Evolutionary conservation across 2,329 filamentous ascomycete genomes (phyloP).

Genomic region (Aureobasidium sp.): DNA sequence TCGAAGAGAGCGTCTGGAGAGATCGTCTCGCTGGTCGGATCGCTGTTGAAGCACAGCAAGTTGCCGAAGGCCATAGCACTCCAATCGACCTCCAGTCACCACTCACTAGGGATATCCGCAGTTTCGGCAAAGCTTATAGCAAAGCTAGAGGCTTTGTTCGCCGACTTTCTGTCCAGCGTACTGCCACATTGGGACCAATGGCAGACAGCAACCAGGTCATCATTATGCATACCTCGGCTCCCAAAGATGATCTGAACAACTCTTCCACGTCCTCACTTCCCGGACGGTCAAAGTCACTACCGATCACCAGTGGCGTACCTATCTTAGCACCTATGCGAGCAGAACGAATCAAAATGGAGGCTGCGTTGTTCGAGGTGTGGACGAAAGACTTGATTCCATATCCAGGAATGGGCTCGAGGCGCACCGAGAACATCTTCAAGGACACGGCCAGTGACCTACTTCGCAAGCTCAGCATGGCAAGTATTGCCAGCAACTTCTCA

Average conservation of each 20-base stretch:
- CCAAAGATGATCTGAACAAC: constrained; percentile 46
- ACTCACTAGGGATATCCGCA: constrained; percentile 63
- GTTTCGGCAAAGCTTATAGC: constrained; percentile 68
- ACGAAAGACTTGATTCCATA: constrained; percentile 73
- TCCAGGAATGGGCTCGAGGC: constrained; percentile 67
- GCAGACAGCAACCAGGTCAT: constrained; percentile 68
- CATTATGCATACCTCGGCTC: constrained; percentile 73
- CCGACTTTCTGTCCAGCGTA: constrained; percentile 70
- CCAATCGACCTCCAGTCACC: constrained; percentile 52
- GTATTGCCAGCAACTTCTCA: constrained; percentile 68
- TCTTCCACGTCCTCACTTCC: constrained; percentile 40
- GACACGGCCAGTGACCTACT: constrained; percentile 81
- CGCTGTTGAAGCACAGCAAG: constrained; percentile 44
- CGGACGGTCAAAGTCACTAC: constrained; percentile 70
- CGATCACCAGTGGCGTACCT: constrained; percentile 61
- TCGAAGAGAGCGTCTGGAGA: constrained; percentile 77
- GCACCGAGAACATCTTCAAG: constrained; percentile 64
- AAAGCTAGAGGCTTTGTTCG: constrained; percentile 60
- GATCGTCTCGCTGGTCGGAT: constrained; percentile 53
- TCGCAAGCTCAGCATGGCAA: constrained; percentile 77
- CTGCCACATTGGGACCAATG: constrained; percentile 65
- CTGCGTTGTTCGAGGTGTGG: constrained; percentile 70
- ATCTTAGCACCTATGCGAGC: constrained; percentile 66
- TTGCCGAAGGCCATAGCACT: constrained; percentile 42
- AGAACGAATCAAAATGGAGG: constrained; percentile 72